A percentile compares a stretch with the other conserved stretches of the same genome.
These are phyloP conservation scores for Cyathus striatus DNA, from an alignment of 768 basidiomycete species.

Conservation along the genomic window DNA sequence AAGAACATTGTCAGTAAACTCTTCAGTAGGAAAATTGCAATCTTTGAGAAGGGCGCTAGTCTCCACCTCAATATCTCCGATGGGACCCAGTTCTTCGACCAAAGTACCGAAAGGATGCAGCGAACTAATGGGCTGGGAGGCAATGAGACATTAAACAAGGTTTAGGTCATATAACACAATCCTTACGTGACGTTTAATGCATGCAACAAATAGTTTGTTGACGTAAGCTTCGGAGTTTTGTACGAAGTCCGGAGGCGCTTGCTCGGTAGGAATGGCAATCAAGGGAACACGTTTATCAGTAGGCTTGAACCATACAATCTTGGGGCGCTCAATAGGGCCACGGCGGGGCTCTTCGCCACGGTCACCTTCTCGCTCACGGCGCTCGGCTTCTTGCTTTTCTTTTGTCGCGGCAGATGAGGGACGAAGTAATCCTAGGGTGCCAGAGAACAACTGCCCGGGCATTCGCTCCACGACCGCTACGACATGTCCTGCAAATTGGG, in stretches of 20 bases:
- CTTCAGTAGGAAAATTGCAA: conserved; percentile 98
- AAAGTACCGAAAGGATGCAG: conserved; percentile 98
- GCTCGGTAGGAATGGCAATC: conserved; percentile 98
- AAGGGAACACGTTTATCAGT: conserved; percentile 98
- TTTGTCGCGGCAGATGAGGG: conserved; percentile 97
- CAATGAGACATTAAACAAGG: conserved; percentile 3
- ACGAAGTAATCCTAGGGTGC: conserved; percentile 89
- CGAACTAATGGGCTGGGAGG: conserved; percentile 78
- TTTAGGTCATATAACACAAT: too few relatives aligned
- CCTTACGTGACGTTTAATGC: conserved; percentile 95
- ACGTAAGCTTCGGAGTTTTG: conserved; percentile 90
- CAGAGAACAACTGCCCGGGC: conserved; percentile 98
- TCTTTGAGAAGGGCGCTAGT: conserved; percentile 97
- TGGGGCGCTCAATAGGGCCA: conserved; percentile 81
- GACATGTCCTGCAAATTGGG: conserved; percentile 97
- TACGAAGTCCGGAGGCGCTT: conserved; percentile 94
- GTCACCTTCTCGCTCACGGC: conserved; percentile 95
- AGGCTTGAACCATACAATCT: conserved; percentile 99
- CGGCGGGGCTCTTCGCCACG: conserved; percentile 80
- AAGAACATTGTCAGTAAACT: conserved; percentile 90
- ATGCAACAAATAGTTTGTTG: conserved; percentile 91
- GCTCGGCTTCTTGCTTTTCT: conserved; percentile 97
- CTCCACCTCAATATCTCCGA: conserved; percentile 98
- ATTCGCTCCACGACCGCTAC: conserved; percentile 99
- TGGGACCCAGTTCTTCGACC: conserved; percentile 95